Evolutionary conservation across 2,329 filamentous ascomycete species (phyloP).

Genomic region (Davidsoniella virescens): DNA sequence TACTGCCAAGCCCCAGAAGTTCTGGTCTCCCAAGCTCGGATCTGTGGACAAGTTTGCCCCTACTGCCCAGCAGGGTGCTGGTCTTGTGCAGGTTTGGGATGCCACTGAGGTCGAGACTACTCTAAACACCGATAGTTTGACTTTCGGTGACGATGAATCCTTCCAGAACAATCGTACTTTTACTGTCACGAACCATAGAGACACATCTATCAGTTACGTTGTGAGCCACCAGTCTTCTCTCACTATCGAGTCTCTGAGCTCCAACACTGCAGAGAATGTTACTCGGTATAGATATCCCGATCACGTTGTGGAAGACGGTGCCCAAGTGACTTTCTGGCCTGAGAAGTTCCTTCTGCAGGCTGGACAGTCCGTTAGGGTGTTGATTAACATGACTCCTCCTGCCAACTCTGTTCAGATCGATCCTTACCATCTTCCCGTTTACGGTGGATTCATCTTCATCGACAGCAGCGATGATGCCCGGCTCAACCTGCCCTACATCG

Average conservation of each 20-base stretch:
- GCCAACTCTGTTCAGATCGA: not conserved
- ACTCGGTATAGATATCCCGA: not conserved
- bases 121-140: not conserved
- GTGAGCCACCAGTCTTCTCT: not conserved
- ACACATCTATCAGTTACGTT: not conserved
- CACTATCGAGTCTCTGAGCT: not conserved
- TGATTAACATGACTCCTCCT: not conserved
- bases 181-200: not conserved
- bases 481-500: not conserved
- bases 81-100: constrained; percentile 20
- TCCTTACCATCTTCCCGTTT: not conserved
- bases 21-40: constrained; percentile 21
- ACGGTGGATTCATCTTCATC: not conserved
- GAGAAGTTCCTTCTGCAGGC: not conserved
- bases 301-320: not conserved
- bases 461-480: not conserved
- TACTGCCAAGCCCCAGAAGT: constrained; percentile 24
- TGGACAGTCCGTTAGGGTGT: not conserved
- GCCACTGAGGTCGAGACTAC: not conserved
- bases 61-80: constrained; percentile 32
- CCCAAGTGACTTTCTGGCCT: not conserved
- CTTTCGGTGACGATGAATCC: not conserved
- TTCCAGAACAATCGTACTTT: not conserved
- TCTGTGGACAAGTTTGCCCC: constrained; percentile 24
- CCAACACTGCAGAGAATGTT: not conserved